Percentiles rank a stretch among this genome's conserved stretches.
These are phyloP conservation scores for Daucus carota DNA, from an alignment of 129 eudicot genomes.

Conservation along the genomic window DH1_v3.0 NC_030384.2:36241501-36242000, in stretches of 20 bases:
- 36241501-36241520: too few relatives aligned
- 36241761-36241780: conserved; percentile 84
- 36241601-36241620: too few relatives aligned
- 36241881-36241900: neutral
- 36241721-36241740: conserved; percentile 97
- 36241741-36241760: conserved; percentile 78
- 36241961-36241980: neutral
- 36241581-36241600: too few relatives aligned
- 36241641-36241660: too few relatives aligned
- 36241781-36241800: conserved; percentile 59
- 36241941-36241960: too few relatives aligned
- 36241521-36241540: too few relatives aligned
- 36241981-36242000: neutral
- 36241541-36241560: too few relatives aligned
- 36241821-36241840: conserved; percentile 3
- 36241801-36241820: conserved; percentile 80
- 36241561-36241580: too few relatives aligned
- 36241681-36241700: too few relatives aligned
- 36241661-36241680: too few relatives aligned
- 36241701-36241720: too few relatives aligned
- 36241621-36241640: too few relatives aligned
- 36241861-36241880: neutral
- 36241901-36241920: neutral
- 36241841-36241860: neutral
- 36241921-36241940: neutral